Base-by-base conservation (phyloP, 768 basidiomycete species). In the Xerocomus potaroensis region DNA sequence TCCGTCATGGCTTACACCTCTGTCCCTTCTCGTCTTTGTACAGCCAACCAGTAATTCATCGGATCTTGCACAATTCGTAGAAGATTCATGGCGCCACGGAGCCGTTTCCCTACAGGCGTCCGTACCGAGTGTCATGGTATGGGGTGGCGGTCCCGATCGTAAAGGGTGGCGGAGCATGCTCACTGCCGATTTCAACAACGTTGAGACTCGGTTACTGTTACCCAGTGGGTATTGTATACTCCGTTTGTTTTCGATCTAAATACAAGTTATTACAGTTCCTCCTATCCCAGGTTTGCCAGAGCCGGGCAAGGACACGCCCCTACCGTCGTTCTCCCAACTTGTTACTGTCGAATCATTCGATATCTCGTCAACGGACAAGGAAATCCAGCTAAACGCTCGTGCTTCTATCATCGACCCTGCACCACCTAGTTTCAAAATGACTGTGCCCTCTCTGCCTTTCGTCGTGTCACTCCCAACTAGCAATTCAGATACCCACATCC, bases 241-340 rank as follows among this genome's bases (percentile, higher is more conserved):
- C 18, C 4, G 26, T 40, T 43, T 14, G 12, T 33, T 44, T 46
- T 19, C 29, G 10, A 22, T 30, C 41, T 60, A 26, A 31, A 37
- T 34, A 43, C n/a, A 41, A 36, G 41, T 33, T 34, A 50, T 47
- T 55, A 9, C 52, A 88, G 86, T 87, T 22, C 84, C 83, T 8
- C 60, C 69, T 8, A 55, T 89, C 8, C 83, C 85, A 34, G 84
- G 83, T 4, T 65, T 89, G 14, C 87, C 87, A 15, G 62, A 65
- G 16, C 81, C 83, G 3, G 81, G 81, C 14, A 55, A 64, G 9
- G 65, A 72, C 41, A 54, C 51, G 1, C 77, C 79, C 8, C 69
- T 82, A 3, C 87, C 84, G 10, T 63, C 74, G 6, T 57, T 85
- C 33, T 72, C 79, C 4, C 68, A 83, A 47, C 70, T 90, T 5